Conservation (phyloP, 148 eudicot genomes). For the Cornus kousa region DNA sequence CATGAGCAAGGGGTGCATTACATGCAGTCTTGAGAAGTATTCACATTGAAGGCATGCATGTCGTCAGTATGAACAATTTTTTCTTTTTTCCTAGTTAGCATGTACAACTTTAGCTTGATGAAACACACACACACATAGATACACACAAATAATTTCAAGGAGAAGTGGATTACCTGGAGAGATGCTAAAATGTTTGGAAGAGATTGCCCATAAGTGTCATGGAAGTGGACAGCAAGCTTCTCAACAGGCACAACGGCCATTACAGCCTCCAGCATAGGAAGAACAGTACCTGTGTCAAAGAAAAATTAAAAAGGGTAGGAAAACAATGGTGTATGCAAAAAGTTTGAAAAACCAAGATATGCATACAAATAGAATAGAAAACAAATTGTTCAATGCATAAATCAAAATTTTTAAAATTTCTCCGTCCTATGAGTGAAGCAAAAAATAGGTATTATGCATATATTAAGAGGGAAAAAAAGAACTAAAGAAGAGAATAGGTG, state of each 20-base stretch:
- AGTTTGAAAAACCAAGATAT: not conserved
- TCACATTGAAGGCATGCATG: not conserved
- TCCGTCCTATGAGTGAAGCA: not conserved
- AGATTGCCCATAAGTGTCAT: constrained; percentile 72
- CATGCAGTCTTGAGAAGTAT: not conserved
- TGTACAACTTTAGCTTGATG: not conserved
- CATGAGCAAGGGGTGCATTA: not conserved
- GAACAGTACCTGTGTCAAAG: constrained; percentile 43
- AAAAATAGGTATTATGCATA: too few relatives aligned
- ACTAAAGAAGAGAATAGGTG: too few relatives aligned
- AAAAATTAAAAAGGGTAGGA: constrained; percentile 11
- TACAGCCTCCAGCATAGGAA: constrained; percentile 75
- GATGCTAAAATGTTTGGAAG: constrained; percentile 64
- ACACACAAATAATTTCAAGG: not conserved
- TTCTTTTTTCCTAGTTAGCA: not conserved
- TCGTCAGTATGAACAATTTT: not conserved
- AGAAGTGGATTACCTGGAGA: constrained; percentile 48
- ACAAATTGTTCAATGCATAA: not conserved
- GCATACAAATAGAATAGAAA: not conserved
- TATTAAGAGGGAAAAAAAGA: too few relatives aligned
- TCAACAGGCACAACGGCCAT: constrained; percentile 53
- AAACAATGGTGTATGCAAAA: not conserved
- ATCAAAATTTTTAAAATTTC: not conserved
- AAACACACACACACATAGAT: not conserved
- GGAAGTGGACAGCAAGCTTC: constrained; percentile 68